A percentile compares a stretch with the other conserved stretches of the same genome.
Evolutionary conservation across 208 protist species (phyloP).

Genomic region (Trypanosoma rangeli): DNA sequence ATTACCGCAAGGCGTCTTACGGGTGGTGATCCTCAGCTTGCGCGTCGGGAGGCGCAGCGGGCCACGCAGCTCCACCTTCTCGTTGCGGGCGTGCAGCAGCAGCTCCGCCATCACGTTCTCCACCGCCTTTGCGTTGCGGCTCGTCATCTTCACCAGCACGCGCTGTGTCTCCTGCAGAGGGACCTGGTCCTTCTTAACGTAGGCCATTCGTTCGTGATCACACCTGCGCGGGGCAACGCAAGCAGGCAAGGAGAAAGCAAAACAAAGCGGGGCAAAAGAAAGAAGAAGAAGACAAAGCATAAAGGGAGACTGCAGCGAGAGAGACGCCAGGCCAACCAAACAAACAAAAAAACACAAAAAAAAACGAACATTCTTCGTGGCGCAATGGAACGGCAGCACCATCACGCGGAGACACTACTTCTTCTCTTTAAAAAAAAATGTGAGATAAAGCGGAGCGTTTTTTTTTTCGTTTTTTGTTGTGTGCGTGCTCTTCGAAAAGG

Average conservation of each 20-base stretch:
- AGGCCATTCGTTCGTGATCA: constrained; percentile 83
- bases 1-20: constrained; percentile 99
- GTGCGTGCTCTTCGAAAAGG: no score
- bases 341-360: no score
- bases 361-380: no score
- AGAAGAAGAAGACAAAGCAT: background rate
- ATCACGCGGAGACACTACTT: no score
- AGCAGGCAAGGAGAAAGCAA: constrained; percentile 18
- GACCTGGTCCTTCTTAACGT: constrained; percentile 73
- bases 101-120: constrained; percentile 98
- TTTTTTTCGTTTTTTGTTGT: no score
- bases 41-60: constrained; percentile 99
- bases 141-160: constrained; percentile 98
- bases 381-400: no score
- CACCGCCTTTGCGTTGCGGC: constrained; percentile 94
- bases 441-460: no score
- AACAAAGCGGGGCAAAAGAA: constrained; percentile 12
- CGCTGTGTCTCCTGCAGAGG: constrained; percentile 62
- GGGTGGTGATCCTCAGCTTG: constrained; percentile 96
- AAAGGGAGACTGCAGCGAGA: background rate
- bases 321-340: no score
- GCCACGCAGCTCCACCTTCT: constrained; percentile 96
- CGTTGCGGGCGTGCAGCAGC: constrained; percentile 93
- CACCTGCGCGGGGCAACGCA: constrained; percentile 32
- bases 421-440: no score